phyloP scores from a whole-genome alignment of 352 stramenopile genomes.

The Globisporangium ultimum region DNA sequence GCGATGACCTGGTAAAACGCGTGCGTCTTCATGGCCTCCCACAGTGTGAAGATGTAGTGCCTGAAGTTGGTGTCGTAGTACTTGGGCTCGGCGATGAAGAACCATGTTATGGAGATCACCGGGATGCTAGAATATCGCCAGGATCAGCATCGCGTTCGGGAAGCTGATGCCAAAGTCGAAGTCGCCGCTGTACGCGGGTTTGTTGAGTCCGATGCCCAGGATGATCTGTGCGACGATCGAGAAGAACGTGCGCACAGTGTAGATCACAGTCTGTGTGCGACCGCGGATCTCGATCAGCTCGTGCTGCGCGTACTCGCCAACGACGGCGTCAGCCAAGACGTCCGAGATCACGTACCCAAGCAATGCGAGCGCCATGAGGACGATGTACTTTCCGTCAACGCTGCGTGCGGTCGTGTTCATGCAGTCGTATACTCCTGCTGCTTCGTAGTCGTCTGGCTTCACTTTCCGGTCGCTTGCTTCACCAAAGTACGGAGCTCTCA shows the following conservation, averaged over 20 bases:
- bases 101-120: slow-evolving; percentile 27
- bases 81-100: slow-evolving; percentile 18
- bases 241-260: slow-evolving; percentile 40
- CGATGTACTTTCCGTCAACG: slow-evolving; percentile 32
- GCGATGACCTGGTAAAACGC: slow-evolving; percentile 23
- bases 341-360: slow-evolving; percentile 48
- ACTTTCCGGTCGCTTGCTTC: slow-evolving; percentile 24
- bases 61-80: slow-evolving; percentile 6
- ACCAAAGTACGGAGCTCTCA: slow-evolving; percentile 33
- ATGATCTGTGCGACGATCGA: slow-evolving; percentile 33
- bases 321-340: slow-evolving; percentile 41
- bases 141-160: slow-evolving; percentile 32
- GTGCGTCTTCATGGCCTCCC: slow-evolving; percentile 16
- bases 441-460: slow-evolving; percentile 21
- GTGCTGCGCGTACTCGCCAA: slow-evolving; percentile 49
- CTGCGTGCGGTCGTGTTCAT: slow-evolving; percentile 29
- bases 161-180: slow-evolving; percentile 43
- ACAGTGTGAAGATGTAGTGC: slow-evolving; percentile 18
- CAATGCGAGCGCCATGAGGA: slow-evolving; percentile 41
- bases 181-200: slow-evolving; percentile 31
- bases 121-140: slow-evolving; percentile 29
- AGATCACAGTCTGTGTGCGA: slow-evolving; percentile 43
- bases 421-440: slow-evolving; percentile 13
- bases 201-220: slow-evolving; percentile 37
- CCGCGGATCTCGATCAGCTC: slow-evolving; percentile 41